Base-by-base conservation (phyloP, 345 rosid species). In the Geranium rotundifolium region DNA sequence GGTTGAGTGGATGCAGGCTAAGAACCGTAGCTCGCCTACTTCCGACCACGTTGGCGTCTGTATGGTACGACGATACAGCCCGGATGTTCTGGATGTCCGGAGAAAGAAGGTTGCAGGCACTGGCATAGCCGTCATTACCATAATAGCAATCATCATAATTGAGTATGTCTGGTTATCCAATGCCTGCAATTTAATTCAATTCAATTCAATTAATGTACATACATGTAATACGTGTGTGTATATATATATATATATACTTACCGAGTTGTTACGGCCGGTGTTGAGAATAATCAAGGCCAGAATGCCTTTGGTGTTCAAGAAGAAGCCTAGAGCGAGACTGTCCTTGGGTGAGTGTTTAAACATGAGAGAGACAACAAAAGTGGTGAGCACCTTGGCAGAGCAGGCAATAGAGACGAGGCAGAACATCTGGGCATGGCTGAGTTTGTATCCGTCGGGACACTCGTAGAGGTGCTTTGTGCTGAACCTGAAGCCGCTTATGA, bases 261-360 rank as follows among this genome's bases (percentile, higher is more conserved):
- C 95, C 79, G 62, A 12, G 17, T 50, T 63, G 65, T 80, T 73
- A 19, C 85, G 80, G 18, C 83, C 91, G 1, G 73, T 61, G 41
- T 83, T 82, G 19, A 88, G 57, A 55, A 78, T 14, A 4, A 88
- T 73, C 20, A 88, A 57, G 12, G 86, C 74, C 71, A 83, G 41
- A 17, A 83, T 71, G 9, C 95, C 95, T 68, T 85, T 85, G 15
- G 87, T 80, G 78, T 85, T 88, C 91, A 85, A 81, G 50, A 88
- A 81, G 4, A 73, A 63, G 5, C 87, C 91, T 5, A 85, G 66
- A 19, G 81, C 72, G 0, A 79, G 14, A 2, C 77, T 78, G 20
- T 85, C 87, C 39, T 54, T 66, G 12, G 77, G 15, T 19, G 80
- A 65, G 69, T 74, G 61, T 16, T 65, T 67, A 69, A 60, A 56